Conservation (phyloP, 1,284 basidiomycete genomes). For the Apiotrichum gracile region DNA sequence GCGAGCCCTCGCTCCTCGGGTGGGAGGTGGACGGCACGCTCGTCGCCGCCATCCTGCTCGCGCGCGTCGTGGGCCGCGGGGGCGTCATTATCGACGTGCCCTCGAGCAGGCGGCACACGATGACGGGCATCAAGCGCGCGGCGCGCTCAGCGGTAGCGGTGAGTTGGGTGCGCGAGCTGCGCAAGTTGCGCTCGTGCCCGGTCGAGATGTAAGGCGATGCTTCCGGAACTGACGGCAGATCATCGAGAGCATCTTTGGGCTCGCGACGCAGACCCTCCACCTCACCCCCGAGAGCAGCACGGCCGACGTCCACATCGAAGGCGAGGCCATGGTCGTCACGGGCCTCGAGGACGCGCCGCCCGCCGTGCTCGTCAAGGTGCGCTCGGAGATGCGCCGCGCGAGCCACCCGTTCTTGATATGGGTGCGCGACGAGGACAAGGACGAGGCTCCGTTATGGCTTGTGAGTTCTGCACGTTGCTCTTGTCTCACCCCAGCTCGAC, state of each 20-base stretch:
- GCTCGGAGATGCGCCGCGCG: slow-evolving; percentile 3
- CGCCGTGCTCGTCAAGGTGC: slow-evolving; percentile 27
- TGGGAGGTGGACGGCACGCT: slow-evolving; percentile 28
- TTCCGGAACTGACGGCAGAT: slow-evolving; percentile 12
- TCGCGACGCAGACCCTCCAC: slow-evolving; percentile 14
- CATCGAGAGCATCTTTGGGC: slow-evolving; percentile 25
- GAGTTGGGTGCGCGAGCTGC: no score
- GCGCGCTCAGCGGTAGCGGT: neutral
- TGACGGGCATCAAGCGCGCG: neutral
- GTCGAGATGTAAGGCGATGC: neutral
- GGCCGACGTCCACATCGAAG: neutral
- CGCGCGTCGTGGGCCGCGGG: slow-evolving; percentile 29
- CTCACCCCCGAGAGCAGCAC: slow-evolving; percentile 6
- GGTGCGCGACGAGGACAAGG: slow-evolving; percentile 28
- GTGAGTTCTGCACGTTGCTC: slow-evolving; percentile 14
- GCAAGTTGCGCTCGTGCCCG: neutral
- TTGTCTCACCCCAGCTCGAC: slow-evolving; percentile 22
- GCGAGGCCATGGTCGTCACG: slow-evolving; percentile 26
- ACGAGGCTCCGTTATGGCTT: slow-evolving; percentile 28
- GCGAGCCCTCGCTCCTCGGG: slow-evolving; percentile 7
- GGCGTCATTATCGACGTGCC: slow-evolving; percentile 33
- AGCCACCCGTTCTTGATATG: slow-evolving; percentile 26
- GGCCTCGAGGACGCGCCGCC: slow-evolving; percentile 29
- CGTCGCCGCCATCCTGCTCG: slow-evolving; percentile 30
- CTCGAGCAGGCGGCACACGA: neutral